Conservation (phyloP, 257 asterid genomes). For the Solanum chmielewskii region DNA sequence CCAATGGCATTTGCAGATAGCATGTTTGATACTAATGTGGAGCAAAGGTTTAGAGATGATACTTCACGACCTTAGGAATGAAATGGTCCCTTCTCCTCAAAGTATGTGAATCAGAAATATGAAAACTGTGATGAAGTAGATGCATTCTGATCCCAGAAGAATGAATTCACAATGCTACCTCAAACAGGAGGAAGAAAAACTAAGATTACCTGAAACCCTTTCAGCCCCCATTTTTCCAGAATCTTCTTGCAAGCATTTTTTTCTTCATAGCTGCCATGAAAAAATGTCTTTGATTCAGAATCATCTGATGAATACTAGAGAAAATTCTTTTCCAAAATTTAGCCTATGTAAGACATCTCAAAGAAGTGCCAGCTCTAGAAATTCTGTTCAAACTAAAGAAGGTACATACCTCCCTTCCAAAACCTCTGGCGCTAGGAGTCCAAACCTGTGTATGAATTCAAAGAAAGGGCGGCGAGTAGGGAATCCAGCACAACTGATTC, state of each 20-base stretch:
- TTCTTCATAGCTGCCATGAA: slow-evolving; percentile 67
- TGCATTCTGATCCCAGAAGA: background rate
- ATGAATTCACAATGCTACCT: background rate
- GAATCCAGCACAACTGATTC: slow-evolving; percentile 96
- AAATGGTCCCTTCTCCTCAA: background rate
- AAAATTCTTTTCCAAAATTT: background rate
- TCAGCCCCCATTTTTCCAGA: slow-evolving; percentile 76
- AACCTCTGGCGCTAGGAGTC: slow-evolving; percentile 88
- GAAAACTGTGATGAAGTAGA: background rate
- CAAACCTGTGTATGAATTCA: slow-evolving; percentile 90
- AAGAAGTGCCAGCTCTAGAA: background rate
- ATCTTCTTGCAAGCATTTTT: slow-evolving; percentile 72
- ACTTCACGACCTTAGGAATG: background rate
- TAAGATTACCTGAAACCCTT: slow-evolving; percentile 75
- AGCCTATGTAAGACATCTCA: background rate
- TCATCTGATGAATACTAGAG: slow-evolving; percentile 2
- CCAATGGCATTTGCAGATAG: background rate
- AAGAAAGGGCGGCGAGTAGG: slow-evolving; percentile 97
- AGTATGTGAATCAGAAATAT: background rate
- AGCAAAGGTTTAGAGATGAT: background rate
- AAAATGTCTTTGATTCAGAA: slow-evolving; percentile 6
- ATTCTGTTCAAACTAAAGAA: slow-evolving; percentile 1
- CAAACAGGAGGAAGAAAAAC: background rate
- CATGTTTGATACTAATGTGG: background rate
- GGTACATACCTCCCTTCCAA: slow-evolving; percentile 63